Percentiles rank a stretch among this genome's conserved stretches.
These are phyloP conservation scores for Nyctanthes arbortristis DNA, from an alignment of 257 asterid genomes.

Conservation along the genomic window DNA sequence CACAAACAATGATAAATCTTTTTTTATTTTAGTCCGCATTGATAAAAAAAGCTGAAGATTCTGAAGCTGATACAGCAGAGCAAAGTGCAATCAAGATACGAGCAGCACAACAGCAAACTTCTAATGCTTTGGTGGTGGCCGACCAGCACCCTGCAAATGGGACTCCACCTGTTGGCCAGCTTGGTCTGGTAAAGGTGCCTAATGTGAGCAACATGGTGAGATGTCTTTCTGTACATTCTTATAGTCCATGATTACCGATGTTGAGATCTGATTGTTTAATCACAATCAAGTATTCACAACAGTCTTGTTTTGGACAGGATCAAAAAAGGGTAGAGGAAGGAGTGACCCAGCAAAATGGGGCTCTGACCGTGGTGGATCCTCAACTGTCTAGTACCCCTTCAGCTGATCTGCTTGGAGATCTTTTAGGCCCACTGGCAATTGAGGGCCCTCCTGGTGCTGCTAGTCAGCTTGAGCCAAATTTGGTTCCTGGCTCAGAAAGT, in stretches of 20 bases:
- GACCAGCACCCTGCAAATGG: slow-evolving; percentile 84
- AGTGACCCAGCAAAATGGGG: slow-evolving; percentile 63
- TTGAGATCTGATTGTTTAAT: slow-evolving; percentile 11
- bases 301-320: slow-evolving; percentile 45
- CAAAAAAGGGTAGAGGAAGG: slow-evolving; percentile 50
- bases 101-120: slow-evolving; percentile 73
- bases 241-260: slow-evolving; percentile 8
- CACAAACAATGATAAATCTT: slow-evolving; percentile 20
- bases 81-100: slow-evolving; percentile 94
- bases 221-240: slow-evolving; percentile 30
- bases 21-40: slow-evolving; percentile 65
- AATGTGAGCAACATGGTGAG: slow-evolving; percentile 58
- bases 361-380: slow-evolving; percentile 72
- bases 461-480: slow-evolving; percentile 48
- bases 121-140: slow-evolving; percentile 79
- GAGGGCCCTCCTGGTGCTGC: slow-evolving; percentile 62
- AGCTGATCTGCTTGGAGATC: slow-evolving; percentile 89
- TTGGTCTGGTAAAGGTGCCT: slow-evolving; percentile 83
- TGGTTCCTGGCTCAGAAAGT: slow-evolving; percentile 45
- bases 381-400: slow-evolving; percentile 66
- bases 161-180: slow-evolving; percentile 58
- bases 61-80: slow-evolving; percentile 95
- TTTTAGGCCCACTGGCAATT: slow-evolving; percentile 77
- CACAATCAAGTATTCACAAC: slow-evolving; percentile 24
- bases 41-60: slow-evolving; percentile 80